Base-by-base conservation (phyloP, 2,329 filamentous ascomycete genomes). In the Endoconidiophora laricicola region DNA sequence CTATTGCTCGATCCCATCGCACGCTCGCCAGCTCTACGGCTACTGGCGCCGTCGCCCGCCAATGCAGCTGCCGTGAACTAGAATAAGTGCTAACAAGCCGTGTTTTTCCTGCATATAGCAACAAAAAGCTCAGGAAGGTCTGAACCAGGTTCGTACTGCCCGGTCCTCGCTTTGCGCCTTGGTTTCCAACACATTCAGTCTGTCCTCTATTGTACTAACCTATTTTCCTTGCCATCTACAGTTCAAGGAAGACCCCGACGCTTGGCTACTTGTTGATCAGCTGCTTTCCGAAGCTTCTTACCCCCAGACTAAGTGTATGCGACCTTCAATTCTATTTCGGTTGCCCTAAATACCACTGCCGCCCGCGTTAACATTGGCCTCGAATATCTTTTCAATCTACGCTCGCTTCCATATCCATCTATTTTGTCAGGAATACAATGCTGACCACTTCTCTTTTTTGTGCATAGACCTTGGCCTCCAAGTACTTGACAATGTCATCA, bases 231-330 rank as follows among this genome's bases (percentile, higher is more conserved):
- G 18, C 14, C 16, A n/a, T 49, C 56, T 54, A 42, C 55, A 96
- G 86, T 98, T 98, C 76, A 96, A 96, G 68, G 91, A 96, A 71
- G 94, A 96, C 62, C 88, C 90, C 52, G 91, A 98, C 70, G 83
- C 91, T 54, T 98, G 91, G 91, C 77, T 96, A 57, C 78, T 95
- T 64, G 91, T 96, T 60, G 91, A 95, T 65, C 88, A 94, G 69
- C 94, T 98, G 61, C 77, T 98, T 55, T 83, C 90, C 66, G 84
- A 94, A 65, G 85, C 91, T 56, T 82, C 82, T 64, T 94, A 95
- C 64, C 80, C 86, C 49, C 87, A 96, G 68, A 98, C 91, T 55
- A 98, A 98, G 72, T 98, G 86, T 88, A 70, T 61, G 81, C 71
- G 42, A 36, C 44, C 20, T 44, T 24, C 16, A 46, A 24, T 22